Evolutionary conservation across 768 basidiomycete species (phyloP).

Genomic region (Leccinum subgranulosum): DNA sequence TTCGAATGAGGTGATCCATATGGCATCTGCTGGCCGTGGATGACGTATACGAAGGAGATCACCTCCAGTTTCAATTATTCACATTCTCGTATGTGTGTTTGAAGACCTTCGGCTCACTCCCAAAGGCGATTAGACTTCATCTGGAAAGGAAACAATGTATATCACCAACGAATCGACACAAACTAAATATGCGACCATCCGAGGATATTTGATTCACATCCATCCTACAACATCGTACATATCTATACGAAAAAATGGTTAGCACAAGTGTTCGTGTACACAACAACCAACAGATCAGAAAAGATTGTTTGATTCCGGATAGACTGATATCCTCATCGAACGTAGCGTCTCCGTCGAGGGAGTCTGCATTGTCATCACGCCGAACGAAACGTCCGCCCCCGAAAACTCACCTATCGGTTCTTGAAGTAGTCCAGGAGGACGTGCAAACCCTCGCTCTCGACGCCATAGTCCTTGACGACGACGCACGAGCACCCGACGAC

Average conservation of each 20-base stretch:
- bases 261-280: slow-evolving; percentile 5
- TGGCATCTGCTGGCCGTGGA: too few relatives aligned
- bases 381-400: slow-evolving; percentile 8
- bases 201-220: slow-evolving; percentile 5
- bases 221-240: slow-evolving; percentile 12
- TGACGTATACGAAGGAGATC: too few relatives aligned
- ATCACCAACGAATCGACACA: too few relatives aligned
- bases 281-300: slow-evolving; percentile 49
- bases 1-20: too few relatives aligned
- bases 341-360: slow-evolving; percentile 77
- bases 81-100: too few relatives aligned
- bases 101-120: too few relatives aligned
- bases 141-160: too few relatives aligned
- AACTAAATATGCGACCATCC: background rate
- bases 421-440: slow-evolving; percentile 97
- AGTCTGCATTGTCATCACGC: slow-evolving; percentile 84
- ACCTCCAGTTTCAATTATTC: too few relatives aligned
- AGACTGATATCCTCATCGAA: slow-evolving; percentile 55
- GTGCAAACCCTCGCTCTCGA: slow-evolving; percentile 91
- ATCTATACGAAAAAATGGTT: slow-evolving; percentile 10
- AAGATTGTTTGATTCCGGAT: slow-evolving; percentile 33
- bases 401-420: slow-evolving; percentile 60
- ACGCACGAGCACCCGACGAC: slow-evolving; percentile 91
- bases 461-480: slow-evolving; percentile 97
- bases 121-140: too few relatives aligned